Percentiles rank a stretch among this genome's conserved stretches.
These are phyloP conservation scores for Kwoniella shandongensis DNA, from an alignment of 768 basidiomycete genomes.

Conservation along the genomic window DNA sequence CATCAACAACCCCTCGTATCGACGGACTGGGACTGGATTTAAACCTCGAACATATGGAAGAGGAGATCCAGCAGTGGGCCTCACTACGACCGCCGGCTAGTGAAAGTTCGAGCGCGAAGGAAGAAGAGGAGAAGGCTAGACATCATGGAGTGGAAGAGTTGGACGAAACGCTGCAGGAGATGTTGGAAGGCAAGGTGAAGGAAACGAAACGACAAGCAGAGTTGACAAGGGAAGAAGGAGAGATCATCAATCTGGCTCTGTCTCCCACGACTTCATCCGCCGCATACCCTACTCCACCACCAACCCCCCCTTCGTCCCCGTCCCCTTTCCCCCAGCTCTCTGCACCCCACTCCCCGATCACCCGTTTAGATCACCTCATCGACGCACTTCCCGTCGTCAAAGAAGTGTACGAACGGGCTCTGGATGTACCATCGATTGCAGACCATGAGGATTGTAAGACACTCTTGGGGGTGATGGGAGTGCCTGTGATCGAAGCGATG, in stretches of 20 bases:
- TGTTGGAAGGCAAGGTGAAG: slow-evolving; percentile 19
- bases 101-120: too few species aligned
- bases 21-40: not conserved
- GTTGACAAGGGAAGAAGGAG: slow-evolving; percentile 40
- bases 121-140: slow-evolving; percentile 1
- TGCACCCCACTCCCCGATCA: not conserved
- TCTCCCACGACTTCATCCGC: not conserved
- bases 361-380: slow-evolving; percentile 27
- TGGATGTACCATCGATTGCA: slow-evolving; percentile 59
- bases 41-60: slow-evolving; percentile 1
- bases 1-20: not conserved
- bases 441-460: slow-evolving; percentile 72
- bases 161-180: slow-evolving; percentile 31
- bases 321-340: not conserved
- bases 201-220: slow-evolving; percentile 41
- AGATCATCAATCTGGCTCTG: slow-evolving; percentile 28
- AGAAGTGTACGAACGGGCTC: slow-evolving; percentile 37
- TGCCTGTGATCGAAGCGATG: slow-evolving; percentile 68
- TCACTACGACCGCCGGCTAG: not conserved
- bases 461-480: slow-evolving; percentile 75
- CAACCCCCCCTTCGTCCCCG: not conserved
- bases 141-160: slow-evolving; percentile 26
- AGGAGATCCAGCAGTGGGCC: not conserved
- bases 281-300: not conserved
- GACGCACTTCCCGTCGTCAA: slow-evolving; percentile 19